phyloP scores from a whole-genome alignment of 176 grass and related monocot genomes.

The Aegilops bicornis region DNA sequence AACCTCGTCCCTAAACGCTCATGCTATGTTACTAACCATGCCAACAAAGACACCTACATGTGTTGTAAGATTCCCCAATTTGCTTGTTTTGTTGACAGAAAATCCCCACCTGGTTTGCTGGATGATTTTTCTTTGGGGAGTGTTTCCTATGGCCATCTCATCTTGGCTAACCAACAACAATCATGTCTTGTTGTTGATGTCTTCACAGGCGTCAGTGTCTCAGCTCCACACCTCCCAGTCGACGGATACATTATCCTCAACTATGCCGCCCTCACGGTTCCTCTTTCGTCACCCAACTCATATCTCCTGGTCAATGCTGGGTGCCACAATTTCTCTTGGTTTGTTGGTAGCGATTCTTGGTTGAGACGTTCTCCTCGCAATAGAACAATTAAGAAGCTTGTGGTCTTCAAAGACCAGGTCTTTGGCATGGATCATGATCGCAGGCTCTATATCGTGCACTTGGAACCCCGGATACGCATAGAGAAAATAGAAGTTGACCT shows the following conservation, averaged over 20 bases:
- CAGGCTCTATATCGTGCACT: not conserved
- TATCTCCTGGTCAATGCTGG: not conserved
- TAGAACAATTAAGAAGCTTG: not conserved
- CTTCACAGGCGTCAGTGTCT: slow-evolving; percentile 36
- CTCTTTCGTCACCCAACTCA: not conserved
- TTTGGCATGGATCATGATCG: not conserved
- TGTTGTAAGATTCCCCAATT: not conserved
- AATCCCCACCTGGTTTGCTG: not conserved
- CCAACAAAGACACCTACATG: not conserved
- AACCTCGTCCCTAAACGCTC: not conserved
- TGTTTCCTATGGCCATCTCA: slow-evolving; percentile 38
- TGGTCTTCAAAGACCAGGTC: not conserved
- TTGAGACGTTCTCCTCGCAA: not conserved
- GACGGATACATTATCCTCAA: not conserved
- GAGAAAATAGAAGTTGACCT: not conserved
- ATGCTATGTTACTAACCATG: slow-evolving; percentile 3
- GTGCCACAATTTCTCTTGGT: not conserved
- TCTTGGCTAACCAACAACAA: not conserved
- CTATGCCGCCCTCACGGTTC: not conserved
- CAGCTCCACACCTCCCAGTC: slow-evolving; percentile 5
- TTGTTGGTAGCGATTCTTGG: not conserved
- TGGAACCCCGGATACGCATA: not conserved
- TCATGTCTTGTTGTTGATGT: slow-evolving; percentile 33
- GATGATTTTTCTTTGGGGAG: not conserved
- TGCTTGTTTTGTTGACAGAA: not conserved